Percentiles rank a stretch among this genome's conserved stretches.
Conservation (phyloP, 1,284 basidiomycete genomes). For the Microbotryum silenes-acaulis region DNA sequence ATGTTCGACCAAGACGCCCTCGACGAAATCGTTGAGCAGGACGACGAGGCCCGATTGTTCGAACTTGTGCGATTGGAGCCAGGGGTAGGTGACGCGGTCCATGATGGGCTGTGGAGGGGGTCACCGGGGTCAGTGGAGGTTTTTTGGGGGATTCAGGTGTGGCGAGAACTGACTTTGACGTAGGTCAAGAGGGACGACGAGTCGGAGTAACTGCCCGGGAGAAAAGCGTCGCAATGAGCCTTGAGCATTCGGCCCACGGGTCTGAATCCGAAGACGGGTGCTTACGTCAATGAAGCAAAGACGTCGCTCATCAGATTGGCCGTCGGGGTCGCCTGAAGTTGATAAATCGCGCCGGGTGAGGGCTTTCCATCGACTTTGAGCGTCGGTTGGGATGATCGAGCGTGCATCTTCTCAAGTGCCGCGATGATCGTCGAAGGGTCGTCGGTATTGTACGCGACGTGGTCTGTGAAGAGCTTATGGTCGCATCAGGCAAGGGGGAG, state of each 20-base stretch:
- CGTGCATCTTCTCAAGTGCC: conserved; percentile 4
- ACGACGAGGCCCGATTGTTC: conserved; percentile 15
- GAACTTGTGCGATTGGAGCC: conserved; percentile 9
- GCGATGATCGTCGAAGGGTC: conserved; percentile 17
- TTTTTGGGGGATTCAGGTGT: not conserved
- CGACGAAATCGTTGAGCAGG: conserved; percentile 20
- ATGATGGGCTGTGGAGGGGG: not conserved
- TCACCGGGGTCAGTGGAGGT: not conserved
- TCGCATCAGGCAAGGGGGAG: not conserved
- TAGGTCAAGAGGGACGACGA: conserved; percentile 16
- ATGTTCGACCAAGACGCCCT: conserved; percentile 20
- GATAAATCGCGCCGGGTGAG: conserved; percentile 18
- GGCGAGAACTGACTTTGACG: conserved; percentile 8
- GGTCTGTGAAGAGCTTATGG: not conserved
- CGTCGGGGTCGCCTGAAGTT: conserved; percentile 21
- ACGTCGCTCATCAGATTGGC: conserved; percentile 11
- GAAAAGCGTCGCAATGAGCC: not conserved
- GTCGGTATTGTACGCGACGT: conserved; percentile 16
- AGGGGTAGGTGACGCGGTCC: conserved; percentile 19
- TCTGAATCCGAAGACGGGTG: too few species aligned
- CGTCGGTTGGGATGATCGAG: conserved; percentile 5
- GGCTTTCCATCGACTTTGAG: not conserved
- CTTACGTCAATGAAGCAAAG: conserved; percentile 10
- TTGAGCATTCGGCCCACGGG: not conserved
- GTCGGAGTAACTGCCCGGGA: conserved; percentile 10